Conservation (phyloP, 345 rosid genomes). For the Chamaenerion angustifolium region DNA sequence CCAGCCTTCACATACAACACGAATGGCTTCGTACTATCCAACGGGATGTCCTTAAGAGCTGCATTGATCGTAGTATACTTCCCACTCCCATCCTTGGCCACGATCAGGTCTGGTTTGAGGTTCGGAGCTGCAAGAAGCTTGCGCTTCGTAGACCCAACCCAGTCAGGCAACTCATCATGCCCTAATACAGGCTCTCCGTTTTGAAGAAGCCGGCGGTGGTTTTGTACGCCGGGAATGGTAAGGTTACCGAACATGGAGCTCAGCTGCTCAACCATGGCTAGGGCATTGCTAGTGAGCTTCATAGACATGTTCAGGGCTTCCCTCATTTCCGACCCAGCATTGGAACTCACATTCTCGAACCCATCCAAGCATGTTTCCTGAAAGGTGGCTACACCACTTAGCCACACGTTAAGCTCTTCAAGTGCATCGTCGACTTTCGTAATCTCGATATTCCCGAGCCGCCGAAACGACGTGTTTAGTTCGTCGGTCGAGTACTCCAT, state of each 20-base stretch:
- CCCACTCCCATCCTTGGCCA: slow-evolving; percentile 36
- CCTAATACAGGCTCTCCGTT: no score
- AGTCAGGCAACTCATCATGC: slow-evolving; percentile 8
- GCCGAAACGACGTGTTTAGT: slow-evolving; percentile 12
- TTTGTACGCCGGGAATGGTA: slow-evolving; percentile 4
- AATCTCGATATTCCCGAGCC: slow-evolving; percentile 14
- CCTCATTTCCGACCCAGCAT: slow-evolving; percentile 21
- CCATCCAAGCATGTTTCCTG: slow-evolving; percentile 37
- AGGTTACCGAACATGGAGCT: slow-evolving; percentile 8
- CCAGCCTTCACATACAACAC: slow-evolving; percentile 25
- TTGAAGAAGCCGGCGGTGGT: slow-evolving; percentile 12
- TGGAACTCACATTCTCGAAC: slow-evolving; percentile 19
- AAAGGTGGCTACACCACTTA: slow-evolving; percentile 23
- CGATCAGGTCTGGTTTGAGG: slow-evolving; percentile 15
- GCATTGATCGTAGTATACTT: slow-evolving; percentile 18
- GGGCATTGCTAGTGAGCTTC: slow-evolving; percentile 23
- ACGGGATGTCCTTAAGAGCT: slow-evolving; percentile 13
- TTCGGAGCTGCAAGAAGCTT: slow-evolving; percentile 9
- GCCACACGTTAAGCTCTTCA: slow-evolving; percentile 20
- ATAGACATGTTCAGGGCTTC: slow-evolving; percentile 13
- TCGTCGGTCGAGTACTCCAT: slow-evolving; percentile 23
- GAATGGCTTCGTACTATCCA: slow-evolving; percentile 4
- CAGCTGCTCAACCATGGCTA: slow-evolving; percentile 21
- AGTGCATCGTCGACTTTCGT: slow-evolving; percentile 12
- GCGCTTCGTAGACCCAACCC: slow-evolving; percentile 16